These are phyloP conservation scores for Tylopilus sp. DNA, from an alignment of 768 basidiomycete species.

Conservation along the genomic window DNA sequence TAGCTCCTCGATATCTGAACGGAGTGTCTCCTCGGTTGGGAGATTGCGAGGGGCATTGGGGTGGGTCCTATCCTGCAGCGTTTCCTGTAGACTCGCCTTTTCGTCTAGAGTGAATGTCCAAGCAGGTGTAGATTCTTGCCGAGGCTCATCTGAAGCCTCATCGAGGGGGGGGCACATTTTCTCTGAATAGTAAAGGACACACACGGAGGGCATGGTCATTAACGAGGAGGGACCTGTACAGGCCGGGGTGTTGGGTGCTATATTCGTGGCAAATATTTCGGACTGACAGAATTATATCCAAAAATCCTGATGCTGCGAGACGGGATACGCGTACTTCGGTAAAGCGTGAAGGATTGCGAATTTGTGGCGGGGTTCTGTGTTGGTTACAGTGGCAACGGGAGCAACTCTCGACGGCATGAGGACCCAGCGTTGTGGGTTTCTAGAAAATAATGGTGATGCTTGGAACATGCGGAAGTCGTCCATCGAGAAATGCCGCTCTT, in stretches of 20 bases:
- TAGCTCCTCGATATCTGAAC: slow-evolving; percentile 14
- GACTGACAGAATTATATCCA: slow-evolving; percentile 9
- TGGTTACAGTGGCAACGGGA: background rate
- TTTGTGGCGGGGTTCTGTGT: background rate
- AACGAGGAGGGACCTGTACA: too few species aligned
- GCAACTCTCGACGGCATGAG: too few species aligned
- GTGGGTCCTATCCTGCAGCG: background rate
- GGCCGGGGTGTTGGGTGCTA: background rate
- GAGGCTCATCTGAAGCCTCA: background rate
- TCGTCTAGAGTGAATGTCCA: background rate
- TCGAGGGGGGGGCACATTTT: background rate
- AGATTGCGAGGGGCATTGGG: background rate
- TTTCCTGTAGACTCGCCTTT: background rate
- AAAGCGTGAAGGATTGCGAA: slow-evolving; percentile 10
- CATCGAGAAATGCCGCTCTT: too few species aligned
- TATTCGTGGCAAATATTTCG: background rate
- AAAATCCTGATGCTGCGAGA: background rate
- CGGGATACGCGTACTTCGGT: too few species aligned
- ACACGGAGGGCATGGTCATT: slow-evolving; percentile 7
- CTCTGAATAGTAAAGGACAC: background rate
- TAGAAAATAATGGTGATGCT: background rate
- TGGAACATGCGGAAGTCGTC: background rate
- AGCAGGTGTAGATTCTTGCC: background rate
- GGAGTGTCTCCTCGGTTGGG: slow-evolving; percentile 11
- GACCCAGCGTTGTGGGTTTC: too few species aligned